phyloP scores from a whole-genome alignment of 768 basidiomycete species.

The Pisolithus tinctorius region DNA sequence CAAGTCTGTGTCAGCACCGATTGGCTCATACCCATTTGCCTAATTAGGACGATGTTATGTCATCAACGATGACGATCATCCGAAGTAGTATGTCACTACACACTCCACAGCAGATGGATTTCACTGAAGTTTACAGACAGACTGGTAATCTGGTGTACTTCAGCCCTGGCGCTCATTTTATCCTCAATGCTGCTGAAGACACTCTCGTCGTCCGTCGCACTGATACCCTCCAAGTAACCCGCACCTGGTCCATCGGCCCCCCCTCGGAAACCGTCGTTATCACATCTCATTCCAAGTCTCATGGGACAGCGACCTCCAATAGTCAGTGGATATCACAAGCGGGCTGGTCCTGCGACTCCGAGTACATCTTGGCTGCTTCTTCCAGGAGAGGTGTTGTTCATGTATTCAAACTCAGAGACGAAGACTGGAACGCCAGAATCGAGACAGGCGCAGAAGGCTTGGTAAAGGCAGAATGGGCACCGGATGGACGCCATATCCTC shows the following conservation, averaged over 20 bases:
- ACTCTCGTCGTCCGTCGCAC: constrained; percentile 79
- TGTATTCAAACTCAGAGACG: constrained; percentile 74
- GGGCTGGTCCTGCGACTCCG: constrained; percentile 84
- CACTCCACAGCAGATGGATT: constrained; percentile 51
- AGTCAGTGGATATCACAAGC: constrained; percentile 60
- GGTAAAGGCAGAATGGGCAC: constrained; percentile 85
- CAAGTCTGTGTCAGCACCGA: not conserved
- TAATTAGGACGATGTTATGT: not conserved
- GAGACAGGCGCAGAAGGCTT: constrained; percentile 82
- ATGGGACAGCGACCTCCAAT: constrained; percentile 11
- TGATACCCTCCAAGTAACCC: constrained; percentile 75
- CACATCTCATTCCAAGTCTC: constrained; percentile 28
- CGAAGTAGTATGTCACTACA: too few species aligned
- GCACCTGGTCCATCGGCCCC: constrained; percentile 67
- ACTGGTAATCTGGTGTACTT: constrained; percentile 65
- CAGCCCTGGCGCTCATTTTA: constrained; percentile 83
- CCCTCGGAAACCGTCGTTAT: constrained; percentile 45
- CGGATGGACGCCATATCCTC: constrained; percentile 72
- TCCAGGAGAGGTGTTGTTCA: constrained; percentile 65
- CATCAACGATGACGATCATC: too few species aligned
- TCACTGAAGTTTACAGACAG: constrained; percentile 80
- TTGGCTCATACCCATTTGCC: not conserved
- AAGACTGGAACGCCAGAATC: constrained; percentile 70
- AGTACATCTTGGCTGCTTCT: constrained; percentile 77
- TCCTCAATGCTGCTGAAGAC: constrained; percentile 74